Base-by-base conservation (phyloP, 805 yeast genomes). In the Sungouiozyma ichnusensis region DNA sequence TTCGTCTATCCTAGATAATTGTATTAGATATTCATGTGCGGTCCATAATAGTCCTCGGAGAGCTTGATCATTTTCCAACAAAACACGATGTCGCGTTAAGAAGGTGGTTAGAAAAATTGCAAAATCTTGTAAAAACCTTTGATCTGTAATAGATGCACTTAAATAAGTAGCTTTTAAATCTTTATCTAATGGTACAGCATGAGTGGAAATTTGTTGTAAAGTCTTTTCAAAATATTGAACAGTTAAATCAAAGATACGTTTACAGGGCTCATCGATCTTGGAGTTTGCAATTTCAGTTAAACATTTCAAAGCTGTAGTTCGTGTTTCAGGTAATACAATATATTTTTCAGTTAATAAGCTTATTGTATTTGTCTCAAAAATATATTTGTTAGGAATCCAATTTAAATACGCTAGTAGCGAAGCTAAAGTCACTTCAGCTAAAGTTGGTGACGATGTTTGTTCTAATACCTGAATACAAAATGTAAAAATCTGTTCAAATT, bases 71-170 rank as follows among this genome's bases (percentile, higher is more conserved):
- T 49, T 43, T 53, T 90, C 90, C 47, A 82, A 65, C 2, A 77
- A 71, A 17, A 65, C 47, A 45, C 82, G 71, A 62, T 92, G 95
- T 58, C 77, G 77, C 29, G 79, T 66, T 48, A 90, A 67, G 55
- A 83, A 88, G 2, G 94, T 83, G 42, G 90, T 79, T 52, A 90
- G 70, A 61, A 79, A 90, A 79, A 88, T 78, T n/a, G 96, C 92
- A 54, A 90, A 73, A 66, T 90, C 95, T 65, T 90, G 95, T 50
- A 90, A 74, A 58, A 87, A 87, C 29, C 86, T 85, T 69, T 92
- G 97, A 57, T 87, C 95, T 34, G 73, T 68, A 11, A 90, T 72
- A 55, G 73, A 73, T 3, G 95, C 92, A 48, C 69, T 69, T 39
- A 73, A 71, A 63, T 90, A 92, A 16, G 82, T 74, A 38, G 71